Percentiles rank a stretch among this genome's conserved stretches.
phyloP scores from a whole-genome alignment of 208 protist genomes.

The Tritrichomonas foetus region DNA sequence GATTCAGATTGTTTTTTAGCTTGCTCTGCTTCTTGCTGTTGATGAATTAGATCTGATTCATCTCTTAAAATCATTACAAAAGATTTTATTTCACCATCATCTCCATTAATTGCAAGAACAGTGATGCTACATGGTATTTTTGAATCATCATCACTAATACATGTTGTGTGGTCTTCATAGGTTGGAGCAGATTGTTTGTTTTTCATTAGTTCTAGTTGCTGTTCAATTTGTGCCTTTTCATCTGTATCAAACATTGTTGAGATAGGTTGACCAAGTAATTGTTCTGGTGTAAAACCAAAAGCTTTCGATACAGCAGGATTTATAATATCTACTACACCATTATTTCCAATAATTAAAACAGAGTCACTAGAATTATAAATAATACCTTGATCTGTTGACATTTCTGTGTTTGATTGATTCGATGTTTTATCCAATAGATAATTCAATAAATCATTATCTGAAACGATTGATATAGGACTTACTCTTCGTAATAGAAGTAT shows the following conservation, averaged over 20 bases:
- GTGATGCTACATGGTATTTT: background rate
- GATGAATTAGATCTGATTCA: background rate
- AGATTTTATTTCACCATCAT: background rate
- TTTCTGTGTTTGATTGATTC: background rate
- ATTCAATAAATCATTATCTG: background rate
- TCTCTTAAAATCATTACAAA: conserved; percentile 8
- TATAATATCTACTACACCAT: background rate
- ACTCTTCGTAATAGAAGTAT: background rate
- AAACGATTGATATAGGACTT: background rate
- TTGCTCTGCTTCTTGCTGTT: background rate
- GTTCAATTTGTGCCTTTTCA: background rate
- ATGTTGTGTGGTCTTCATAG: background rate
- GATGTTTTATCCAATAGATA: background rate
- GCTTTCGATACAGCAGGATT: background rate
- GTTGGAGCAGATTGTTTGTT: background rate
- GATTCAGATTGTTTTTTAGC: background rate
- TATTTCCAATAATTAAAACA: background rate
- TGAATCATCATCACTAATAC: background rate
- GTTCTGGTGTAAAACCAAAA: conserved; percentile 16
- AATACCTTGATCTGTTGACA: background rate
- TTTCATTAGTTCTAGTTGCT: background rate
- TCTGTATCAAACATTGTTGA: background rate
- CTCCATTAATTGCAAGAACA: background rate
- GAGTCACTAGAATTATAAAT: background rate
- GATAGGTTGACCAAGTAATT: background rate